phyloP scores from a whole-genome alignment of 305 asterid genomes.

The Striga hermonthica region DNA sequence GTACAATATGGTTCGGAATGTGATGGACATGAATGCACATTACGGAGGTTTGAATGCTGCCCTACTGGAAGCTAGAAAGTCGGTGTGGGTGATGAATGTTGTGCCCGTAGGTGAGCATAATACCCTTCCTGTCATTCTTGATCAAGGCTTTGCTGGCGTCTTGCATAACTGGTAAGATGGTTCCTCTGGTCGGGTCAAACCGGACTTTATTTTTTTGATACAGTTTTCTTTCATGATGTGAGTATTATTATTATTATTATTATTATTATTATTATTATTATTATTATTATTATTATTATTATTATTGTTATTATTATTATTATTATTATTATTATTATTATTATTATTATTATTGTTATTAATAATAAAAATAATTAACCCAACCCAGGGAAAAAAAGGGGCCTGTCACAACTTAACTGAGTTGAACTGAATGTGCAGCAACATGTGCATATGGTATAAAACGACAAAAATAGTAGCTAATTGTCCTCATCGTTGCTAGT shows the following conservation, averaged over 20 bases:
- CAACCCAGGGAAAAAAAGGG: not conserved
- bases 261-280: too few relatives aligned
- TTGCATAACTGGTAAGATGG: constrained; percentile 69
- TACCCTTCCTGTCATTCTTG: constrained; percentile 77
- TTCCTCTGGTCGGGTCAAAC: constrained; percentile 9
- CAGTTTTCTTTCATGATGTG: not conserved
- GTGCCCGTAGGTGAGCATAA: constrained; percentile 68
- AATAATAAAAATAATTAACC: too few relatives aligned
- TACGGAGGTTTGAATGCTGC: constrained; percentile 88
- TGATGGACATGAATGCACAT: constrained; percentile 94
- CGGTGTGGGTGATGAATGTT: constrained; percentile 94
- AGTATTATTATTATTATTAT: too few relatives aligned
- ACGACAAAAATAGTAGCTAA: not conserved
- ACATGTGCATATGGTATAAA: not conserved
- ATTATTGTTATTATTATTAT: too few relatives aligned
- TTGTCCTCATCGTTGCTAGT: too few relatives aligned
- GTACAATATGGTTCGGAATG: constrained; percentile 89
- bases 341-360: too few relatives aligned
- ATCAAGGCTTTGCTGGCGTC: constrained; percentile 82
- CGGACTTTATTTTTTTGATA: not conserved
- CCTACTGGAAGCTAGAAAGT: constrained; percentile 60
- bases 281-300: too few relatives aligned
- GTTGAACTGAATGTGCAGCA: not conserved
- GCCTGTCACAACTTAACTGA: too few relatives aligned
- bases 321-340: too few relatives aligned